phyloP scores from a whole-genome alignment of 2,329 filamentous ascomycete genomes.

The Malbranchea zuffiana region DNA sequence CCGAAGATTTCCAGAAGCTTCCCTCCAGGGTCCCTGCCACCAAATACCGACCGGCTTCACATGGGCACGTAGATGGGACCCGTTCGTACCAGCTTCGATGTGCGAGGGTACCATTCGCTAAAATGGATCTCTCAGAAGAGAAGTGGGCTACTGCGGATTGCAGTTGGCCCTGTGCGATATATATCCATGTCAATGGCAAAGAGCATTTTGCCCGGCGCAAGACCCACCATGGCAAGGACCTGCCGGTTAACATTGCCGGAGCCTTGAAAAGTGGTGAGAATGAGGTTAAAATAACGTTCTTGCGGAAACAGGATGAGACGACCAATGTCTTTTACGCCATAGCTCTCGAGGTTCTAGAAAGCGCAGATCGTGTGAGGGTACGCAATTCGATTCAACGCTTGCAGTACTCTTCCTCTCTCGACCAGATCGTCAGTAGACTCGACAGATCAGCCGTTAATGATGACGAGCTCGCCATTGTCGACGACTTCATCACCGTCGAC shows the following conservation, averaged over 20 bases:
- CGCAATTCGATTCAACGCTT: slow-evolving; percentile 32
- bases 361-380: slow-evolving; percentile 36
- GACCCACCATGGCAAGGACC: slow-evolving; percentile 60
- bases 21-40: slow-evolving; percentile 17
- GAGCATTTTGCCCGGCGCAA: slow-evolving; percentile 54
- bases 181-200: slow-evolving; percentile 54
- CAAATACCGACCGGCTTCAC: slow-evolving; percentile 20
- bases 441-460: slow-evolving; percentile 31
- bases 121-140: slow-evolving; percentile 31
- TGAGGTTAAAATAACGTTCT: slow-evolving; percentile 42
- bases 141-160: slow-evolving; percentile 56
- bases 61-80: slow-evolving; percentile 41
- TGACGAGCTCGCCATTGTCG: slow-evolving; percentile 54
- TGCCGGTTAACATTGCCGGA: slow-evolving; percentile 62
- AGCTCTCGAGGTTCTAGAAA: slow-evolving; percentile 61
- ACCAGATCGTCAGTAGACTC: slow-evolving; percentile 46
- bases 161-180: slow-evolving; percentile 60
- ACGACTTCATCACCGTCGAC: slow-evolving; percentile 49
- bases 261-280: slow-evolving; percentile 52
- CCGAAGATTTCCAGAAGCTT: slow-evolving; percentile 24
- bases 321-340: slow-evolving; percentile 27
- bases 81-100: slow-evolving; percentile 60
- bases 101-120: slow-evolving; percentile 35
- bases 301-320: slow-evolving; percentile 30
- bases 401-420: slow-evolving; percentile 41